Base-by-base conservation (phyloP, 768 basidiomycete species). In the Suillus decipiens region DNA sequence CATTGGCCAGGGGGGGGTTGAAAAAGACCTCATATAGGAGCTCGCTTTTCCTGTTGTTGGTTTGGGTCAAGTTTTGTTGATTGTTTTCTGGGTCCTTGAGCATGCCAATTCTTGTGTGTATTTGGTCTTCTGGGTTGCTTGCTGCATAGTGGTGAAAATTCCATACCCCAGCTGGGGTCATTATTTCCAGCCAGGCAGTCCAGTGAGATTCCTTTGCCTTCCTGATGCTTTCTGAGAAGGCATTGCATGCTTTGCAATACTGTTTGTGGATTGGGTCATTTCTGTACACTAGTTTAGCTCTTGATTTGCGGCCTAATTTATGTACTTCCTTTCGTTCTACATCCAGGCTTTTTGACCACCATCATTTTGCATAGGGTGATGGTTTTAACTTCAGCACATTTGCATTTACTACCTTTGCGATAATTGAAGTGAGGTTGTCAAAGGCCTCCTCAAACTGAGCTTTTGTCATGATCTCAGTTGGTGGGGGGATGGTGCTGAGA, bases 1-100 rank as follows among this genome's bases (percentile, higher is more conserved):
- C 22, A 2, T 47, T 47, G 2, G 11, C 45, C 3, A 12, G 45
- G 12, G 45, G 11, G 0, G 12, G 22, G 2, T 3, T 2, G 12
- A 47, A 47, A 2, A 47, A 47, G 1, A 24, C 12, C 0, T 47
- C 45, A 2, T 47, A 47, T 0, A 47, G 12, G 0, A 47, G 22
- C 2, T 47, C 12, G 1, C 45, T 47, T 7, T 47, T 47, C 2
- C 45, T 2, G 5, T 11, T 1, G 10, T 47, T 47, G 22, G 22
- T 2, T 3, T 47, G 45, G 0, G 22, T 24, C 2, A 3, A 1
- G 3, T 14, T 12, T 5, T 14, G 37, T 7, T 8, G 1, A 17
- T 41, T 45, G 1, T 0, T 2, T 22, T 3, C 5, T n/a, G n/a
- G 43, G n/a, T 45, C 43, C n/a, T 45, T 11, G 43, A 45, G 43